Base-by-base conservation (phyloP, 2,329 filamentous ascomycete species). In the Monilinia polystroma region DNA sequence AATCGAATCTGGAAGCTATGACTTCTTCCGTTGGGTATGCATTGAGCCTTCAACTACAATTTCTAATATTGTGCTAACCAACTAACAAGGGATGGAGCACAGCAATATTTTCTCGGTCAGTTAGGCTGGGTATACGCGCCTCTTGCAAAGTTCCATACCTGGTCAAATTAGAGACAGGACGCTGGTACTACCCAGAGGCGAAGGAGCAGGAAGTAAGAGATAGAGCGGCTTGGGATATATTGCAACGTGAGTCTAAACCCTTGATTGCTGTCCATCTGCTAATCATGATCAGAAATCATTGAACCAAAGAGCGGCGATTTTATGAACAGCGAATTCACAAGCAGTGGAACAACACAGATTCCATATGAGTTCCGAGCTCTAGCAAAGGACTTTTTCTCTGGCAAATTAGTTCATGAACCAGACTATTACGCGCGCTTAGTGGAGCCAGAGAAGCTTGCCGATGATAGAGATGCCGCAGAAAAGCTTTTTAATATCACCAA, bases 21-120 rank as follows among this genome's bases (percentile, higher is more conserved):
- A 60, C 5, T 60, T 18, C n/a, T 60, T 60, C 45, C 8, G 11
- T 51, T 60, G 58, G 58, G 58, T 60, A 60, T 38, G 58, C 23
- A n/a, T 38, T 38, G 12, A 38, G 18, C 8, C 11, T 38, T 26
- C 14, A 12, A 18, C 7, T 7, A 2, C 2, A 4, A 18, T 38
- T 23, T 51, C 14, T 23, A 12, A 38, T 51, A 12, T 26, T 60
- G 4, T 14, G 45, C 58, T 60, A 38, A 59, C n/a, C 8, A 51
- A 12, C 51, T 51, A 14, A 51, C n/a, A 38, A 60, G 58, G 58
- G 58, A 2, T 60, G 58, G 58, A 51, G 38, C 51, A 20, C 58
- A 60, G 45, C 58, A 38, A 60, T 60, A 7, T 60, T 60, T 20
- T 51, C 58, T n/a, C 45, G 58, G 10, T 45, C 58, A 18, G 45